Evolutionary conservation across 306 rosid genomes (phyloP).

Genomic region (Pterocarpus macrocarpus): DNA sequence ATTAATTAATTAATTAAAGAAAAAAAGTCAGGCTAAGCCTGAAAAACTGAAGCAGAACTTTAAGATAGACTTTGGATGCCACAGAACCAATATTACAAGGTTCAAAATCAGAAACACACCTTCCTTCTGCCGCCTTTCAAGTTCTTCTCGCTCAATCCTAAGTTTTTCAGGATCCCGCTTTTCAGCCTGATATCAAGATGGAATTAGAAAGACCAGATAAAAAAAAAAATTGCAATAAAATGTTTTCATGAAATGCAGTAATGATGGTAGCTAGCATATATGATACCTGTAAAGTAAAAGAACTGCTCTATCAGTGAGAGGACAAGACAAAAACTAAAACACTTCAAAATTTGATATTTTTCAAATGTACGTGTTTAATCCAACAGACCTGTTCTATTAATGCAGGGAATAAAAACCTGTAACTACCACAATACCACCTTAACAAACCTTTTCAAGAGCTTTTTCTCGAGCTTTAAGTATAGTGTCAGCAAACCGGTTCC

Average conservation of each 20-base stretch:
- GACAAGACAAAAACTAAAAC: conserved; percentile 14
- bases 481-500: conserved; percentile 90
- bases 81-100: conserved; percentile 8
- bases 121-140: conserved; percentile 84
- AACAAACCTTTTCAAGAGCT: conserved; percentile 94
- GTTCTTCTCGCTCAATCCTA: conserved; percentile 85
- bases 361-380: not conserved
- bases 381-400: conserved; percentile 20
- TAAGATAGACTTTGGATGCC: not conserved
- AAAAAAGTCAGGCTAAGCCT: conserved; percentile 22
- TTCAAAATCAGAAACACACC: conserved; percentile 59
- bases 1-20: no score
- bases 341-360: conserved; percentile 22
- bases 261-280: conserved; percentile 8
- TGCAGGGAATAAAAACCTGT: conserved; percentile 12
- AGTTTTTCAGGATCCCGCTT: conserved; percentile 89
- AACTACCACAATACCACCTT: conserved; percentile 38
- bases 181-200: conserved; percentile 71
- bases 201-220: conserved; percentile 35
- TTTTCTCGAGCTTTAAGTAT: conserved; percentile 93
- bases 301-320: conserved; percentile 12
- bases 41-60: conserved; percentile 8
- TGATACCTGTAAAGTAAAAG: conserved; percentile 23
- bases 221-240: not conserved
- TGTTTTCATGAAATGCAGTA: conserved; percentile 9